A percentile compares a stretch with the other conserved stretches of the same genome.
phyloP scores from a whole-genome alignment of 1,284 basidiomycete species.

The Puccinia polysora region DNA sequence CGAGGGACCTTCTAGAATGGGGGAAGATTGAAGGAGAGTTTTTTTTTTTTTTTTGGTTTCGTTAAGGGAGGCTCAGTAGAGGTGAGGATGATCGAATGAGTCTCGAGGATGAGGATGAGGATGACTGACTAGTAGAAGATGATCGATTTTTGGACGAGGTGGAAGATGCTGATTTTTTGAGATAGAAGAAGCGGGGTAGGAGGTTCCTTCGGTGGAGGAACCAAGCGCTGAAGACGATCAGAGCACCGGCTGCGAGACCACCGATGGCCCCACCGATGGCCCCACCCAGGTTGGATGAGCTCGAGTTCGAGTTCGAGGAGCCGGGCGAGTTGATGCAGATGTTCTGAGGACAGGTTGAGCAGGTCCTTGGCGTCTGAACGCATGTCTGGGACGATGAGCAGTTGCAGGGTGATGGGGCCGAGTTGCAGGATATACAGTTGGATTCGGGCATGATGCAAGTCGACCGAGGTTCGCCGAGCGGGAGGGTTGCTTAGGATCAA shows the following conservation, averaged over 20 bases:
- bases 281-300: not conserved
- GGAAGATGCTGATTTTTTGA: not conserved
- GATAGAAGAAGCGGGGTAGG: constrained; percentile 11
- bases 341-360: constrained; percentile 26
- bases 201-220: constrained; percentile 4
- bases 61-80: not conserved
- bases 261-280: constrained; percentile 28
- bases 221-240: constrained; percentile 14
- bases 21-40: not conserved
- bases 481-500: no score
- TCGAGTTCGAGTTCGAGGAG: not conserved
- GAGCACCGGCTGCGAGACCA: constrained; percentile 5
- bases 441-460: no score
- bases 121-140: not conserved
- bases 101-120: not conserved
- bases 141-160: constrained; percentile 8
- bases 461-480: no score
- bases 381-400: constrained; percentile 29
- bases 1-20: no score
- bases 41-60: not conserved
- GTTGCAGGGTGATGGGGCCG: constrained; percentile 33
- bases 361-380: constrained; percentile 34
- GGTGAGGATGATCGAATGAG: not conserved
- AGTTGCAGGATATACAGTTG: constrained; percentile 30
- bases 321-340: constrained; percentile 17